Conservation (phyloP, 306 rosid species). For the Dryas drummondii region DNA sequence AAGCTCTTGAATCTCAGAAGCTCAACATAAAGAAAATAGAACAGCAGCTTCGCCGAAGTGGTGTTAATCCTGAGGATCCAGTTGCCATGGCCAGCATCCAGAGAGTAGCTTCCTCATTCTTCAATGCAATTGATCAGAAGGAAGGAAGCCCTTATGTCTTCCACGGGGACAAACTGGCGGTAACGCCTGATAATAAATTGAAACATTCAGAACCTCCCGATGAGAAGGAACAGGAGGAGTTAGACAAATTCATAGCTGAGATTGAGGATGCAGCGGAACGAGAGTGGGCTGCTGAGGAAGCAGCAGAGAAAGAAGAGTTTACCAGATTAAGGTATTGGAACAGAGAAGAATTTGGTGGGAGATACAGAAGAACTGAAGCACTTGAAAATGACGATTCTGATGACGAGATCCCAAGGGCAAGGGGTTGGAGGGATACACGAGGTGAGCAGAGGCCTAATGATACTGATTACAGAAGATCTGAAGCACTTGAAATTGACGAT, state of each 20-base stretch:
- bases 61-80: constrained; percentile 97
- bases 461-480: constrained; percentile 47
- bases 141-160: constrained; percentile 88
- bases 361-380: constrained; percentile 60
- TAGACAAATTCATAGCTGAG: constrained; percentile 85
- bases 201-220: constrained; percentile 57
- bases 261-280: constrained; percentile 96
- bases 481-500: constrained; percentile 44
- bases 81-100: constrained; percentile 92
- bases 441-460: constrained; percentile 29
- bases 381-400: constrained; percentile 44
- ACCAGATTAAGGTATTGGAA: constrained; percentile 74
- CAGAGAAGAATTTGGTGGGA: constrained; percentile 77
- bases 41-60: constrained; percentile 86
- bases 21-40: constrained; percentile 87
- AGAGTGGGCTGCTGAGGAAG: constrained; percentile 92
- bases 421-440: constrained; percentile 41
- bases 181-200: constrained; percentile 28
- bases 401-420: constrained; percentile 41
- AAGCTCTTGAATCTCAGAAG: constrained; percentile 97
- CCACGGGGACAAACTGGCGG: constrained; percentile 49
- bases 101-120: constrained; percentile 93
- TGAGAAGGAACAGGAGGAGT: constrained; percentile 83
- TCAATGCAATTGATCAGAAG: constrained; percentile 90
- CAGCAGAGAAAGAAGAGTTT: constrained; percentile 76